Percentiles rank a stretch among this genome's conserved stretches.
These are phyloP conservation scores for Lasiodiplodia gonubiensis DNA, from an alignment of 2,329 filamentous ascomycete species.

Conservation along the genomic window DNA sequence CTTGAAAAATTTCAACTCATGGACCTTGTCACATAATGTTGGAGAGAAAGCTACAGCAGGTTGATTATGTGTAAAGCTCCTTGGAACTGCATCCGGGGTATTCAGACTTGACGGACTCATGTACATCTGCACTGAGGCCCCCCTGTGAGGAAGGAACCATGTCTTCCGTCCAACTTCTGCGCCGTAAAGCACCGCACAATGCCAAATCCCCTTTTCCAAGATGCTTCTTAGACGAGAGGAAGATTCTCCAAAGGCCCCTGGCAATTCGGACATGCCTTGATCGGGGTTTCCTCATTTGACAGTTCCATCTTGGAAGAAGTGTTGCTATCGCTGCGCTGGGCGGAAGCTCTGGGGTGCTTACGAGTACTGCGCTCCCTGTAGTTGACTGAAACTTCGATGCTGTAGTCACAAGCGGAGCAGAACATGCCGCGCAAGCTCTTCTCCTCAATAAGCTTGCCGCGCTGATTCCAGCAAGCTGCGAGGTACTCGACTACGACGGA, in stretches of 20 bases:
- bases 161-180: not conserved
- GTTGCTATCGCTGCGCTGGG: not conserved
- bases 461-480: not conserved
- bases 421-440: not conserved
- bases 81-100: too few species aligned
- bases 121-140: not conserved
- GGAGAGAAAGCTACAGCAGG: too few species aligned
- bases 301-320: not conserved
- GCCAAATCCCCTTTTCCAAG: too few species aligned
- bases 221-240: not conserved
- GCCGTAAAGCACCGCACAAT: not conserved
- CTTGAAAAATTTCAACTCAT: too few species aligned
- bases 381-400: not conserved
- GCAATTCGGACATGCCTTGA: conserved; percentile 5
- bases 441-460: not conserved
- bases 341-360: not conserved
- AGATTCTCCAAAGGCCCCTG: not conserved
- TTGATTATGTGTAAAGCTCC: too few species aligned
- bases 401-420: conserved; percentile 1
- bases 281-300: not conserved
- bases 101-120: too few species aligned
- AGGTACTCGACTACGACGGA: conserved; percentile 5
- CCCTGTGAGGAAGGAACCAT: not conserved
- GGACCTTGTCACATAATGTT: too few species aligned
- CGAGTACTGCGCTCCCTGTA: not conserved